These are phyloP conservation scores for Trichoderma harzianum DNA, from an alignment of 2,329 filamentous ascomycete genomes.

Conservation along the genomic window DNA sequence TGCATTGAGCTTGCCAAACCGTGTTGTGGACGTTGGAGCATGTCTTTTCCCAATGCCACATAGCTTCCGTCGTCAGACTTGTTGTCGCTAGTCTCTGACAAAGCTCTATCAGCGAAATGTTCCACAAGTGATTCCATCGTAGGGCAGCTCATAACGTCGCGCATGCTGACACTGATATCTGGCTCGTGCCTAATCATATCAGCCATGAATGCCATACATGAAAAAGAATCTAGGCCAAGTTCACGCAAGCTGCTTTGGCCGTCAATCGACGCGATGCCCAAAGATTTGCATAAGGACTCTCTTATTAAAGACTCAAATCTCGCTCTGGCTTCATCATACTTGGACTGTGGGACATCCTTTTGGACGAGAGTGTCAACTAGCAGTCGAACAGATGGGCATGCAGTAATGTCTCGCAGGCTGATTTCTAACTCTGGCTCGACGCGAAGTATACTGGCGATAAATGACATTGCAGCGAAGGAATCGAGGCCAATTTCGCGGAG, in stretches of 20 bases:
- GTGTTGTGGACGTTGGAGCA: neutral
- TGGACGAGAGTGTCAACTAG: neutral
- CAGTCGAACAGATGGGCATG: neutral
- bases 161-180: neutral
- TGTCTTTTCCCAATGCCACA: neutral
- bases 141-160: neutral
- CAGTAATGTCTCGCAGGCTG: neutral
- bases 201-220: neutral
- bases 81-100: neutral
- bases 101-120: neutral
- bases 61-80: neutral
- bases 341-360: neutral
- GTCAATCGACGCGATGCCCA: neutral
- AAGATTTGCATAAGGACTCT: neutral
- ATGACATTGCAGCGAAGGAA: neutral
- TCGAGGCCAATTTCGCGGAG: neutral
- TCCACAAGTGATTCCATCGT: neutral
- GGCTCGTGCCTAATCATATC: neutral
- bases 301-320: neutral
- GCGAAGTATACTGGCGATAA: neutral
- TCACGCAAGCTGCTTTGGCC: neutral
- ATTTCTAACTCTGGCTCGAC: neutral
- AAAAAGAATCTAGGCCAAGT: neutral
- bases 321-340: neutral
- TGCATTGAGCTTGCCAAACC: neutral